Base-by-base conservation (phyloP, 768 basidiomycete genomes). In the Daedaleopsis sinensis region DNA sequence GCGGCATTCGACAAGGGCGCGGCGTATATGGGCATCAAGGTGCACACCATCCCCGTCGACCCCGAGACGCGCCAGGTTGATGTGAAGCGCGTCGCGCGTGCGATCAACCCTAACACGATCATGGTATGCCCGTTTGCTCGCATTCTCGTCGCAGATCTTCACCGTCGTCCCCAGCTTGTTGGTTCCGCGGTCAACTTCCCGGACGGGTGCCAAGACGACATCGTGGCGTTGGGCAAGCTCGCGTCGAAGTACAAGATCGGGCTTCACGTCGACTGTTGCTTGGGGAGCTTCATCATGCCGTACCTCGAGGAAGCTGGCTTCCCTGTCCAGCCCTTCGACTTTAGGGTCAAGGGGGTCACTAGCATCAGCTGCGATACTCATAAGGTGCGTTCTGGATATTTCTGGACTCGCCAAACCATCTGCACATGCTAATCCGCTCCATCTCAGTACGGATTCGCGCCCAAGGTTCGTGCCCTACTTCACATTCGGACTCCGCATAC, bases 291-390 rank as follows among this genome's bases (percentile, higher is more conserved):
- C 76, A 90, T 98, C 65, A 83, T 98, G 62, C 95, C 96, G 0
- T 99, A 93, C 82, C 81, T 99, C 51, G 91, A 94, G 68, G 66
- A 84, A 63, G 84, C 90, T 15, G 92, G 91, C 4, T 84, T 91
- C 56, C 78, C 90, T 0, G 76, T 90, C 23, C 74, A 80, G 39
- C 89, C 86, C 0, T 98, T 98, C 70, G 96, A 98, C 75, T 99
- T 99, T 74, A 78, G 87, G 21, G 88, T 98, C 2, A 80, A 84
- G 3, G 96, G 96, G 4, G 96, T 99, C 23, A 98, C 96, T 3
- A 89, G 88, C 67, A 93, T 98, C 57, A 95, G 93, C 62, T 97
- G 96, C 73, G 96, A 99, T 78, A 94, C 93, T 8, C 95, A 97
- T 78, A 96, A 96, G 79, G 92, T 90, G 67, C 52, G 68, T 49